Evolutionary conservation across 2,329 filamentous ascomycete species (phyloP).

Genomic region (Remersonia thermophila): DNA sequence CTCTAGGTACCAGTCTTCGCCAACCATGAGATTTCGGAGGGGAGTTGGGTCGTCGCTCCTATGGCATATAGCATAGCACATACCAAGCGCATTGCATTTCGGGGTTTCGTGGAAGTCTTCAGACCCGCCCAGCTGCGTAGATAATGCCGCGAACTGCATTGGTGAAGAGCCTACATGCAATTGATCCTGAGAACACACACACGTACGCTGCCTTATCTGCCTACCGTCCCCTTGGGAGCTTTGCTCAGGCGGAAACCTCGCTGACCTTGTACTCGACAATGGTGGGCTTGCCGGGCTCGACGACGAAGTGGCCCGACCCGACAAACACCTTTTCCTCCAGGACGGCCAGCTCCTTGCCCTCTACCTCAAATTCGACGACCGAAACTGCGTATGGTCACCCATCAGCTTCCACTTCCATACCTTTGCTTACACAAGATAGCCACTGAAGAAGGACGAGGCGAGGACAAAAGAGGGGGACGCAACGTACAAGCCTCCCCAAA

Average conservation of each 20-base stretch:
- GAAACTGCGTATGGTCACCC: constrained; percentile 18
- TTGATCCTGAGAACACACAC: no score
- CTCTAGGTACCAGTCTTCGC: neutral
- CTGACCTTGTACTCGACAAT: constrained; percentile 34
- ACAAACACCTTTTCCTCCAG: constrained; percentile 30
- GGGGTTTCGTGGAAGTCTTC: neutral
- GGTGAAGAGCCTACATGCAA: no score
- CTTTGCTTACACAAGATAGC: no score
- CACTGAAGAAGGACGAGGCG: no score
- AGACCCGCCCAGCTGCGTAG: neutral
- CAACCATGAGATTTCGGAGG: neutral
- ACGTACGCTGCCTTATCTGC: no score
- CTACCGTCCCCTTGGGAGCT: no score
- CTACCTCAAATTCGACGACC: constrained; percentile 27
- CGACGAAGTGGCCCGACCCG: constrained; percentile 28
- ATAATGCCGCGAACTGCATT: no score
- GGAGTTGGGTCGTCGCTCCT: neutral
- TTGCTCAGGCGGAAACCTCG: constrained; percentile 20
- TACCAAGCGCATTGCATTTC: neutral
- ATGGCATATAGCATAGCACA: neutral
- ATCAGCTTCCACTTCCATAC: no score
- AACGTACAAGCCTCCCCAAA: constrained; percentile 28
- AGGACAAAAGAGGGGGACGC: neutral
- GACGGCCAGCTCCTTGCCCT: constrained; percentile 21
- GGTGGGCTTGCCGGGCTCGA: constrained; percentile 26